phyloP scores from a whole-genome alignment of 1,139 yeast genomes.

The Geotrichum candidum region DNA sequence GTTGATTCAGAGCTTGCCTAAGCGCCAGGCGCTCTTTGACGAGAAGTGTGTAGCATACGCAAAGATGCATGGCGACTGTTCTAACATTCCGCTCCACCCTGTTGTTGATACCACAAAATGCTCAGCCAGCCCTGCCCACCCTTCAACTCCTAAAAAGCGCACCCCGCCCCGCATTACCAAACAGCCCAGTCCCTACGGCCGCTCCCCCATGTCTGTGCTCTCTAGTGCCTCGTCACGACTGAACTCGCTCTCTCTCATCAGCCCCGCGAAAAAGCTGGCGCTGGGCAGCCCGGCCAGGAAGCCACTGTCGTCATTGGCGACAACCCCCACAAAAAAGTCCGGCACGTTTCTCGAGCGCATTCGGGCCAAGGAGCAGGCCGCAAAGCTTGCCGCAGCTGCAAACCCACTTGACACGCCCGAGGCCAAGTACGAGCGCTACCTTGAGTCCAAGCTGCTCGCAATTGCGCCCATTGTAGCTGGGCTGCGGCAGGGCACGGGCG shows the following conservation, averaged over 20 bases:
- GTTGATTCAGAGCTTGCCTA: slow-evolving; percentile 6
- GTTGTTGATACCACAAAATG: neutral
- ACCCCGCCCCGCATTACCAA: neutral
- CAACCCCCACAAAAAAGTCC: neutral
- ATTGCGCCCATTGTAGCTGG: slow-evolving; percentile 14
- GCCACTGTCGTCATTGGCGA: neutral
- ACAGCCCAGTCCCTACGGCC: neutral
- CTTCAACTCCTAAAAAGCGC: neutral
- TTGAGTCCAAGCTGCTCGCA: slow-evolving; percentile 13
- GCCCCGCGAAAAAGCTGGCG: neutral
- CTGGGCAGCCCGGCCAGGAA: neutral
- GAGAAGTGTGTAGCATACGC: slow-evolving; percentile 7
- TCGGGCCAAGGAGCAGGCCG: slow-evolving; percentile 30
- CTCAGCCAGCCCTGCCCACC: neutral
- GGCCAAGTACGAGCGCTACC: slow-evolving; percentile 5
- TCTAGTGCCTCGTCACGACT: neutral
- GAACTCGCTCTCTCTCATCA: neutral
- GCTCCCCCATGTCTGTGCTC: slow-evolving; percentile 2
- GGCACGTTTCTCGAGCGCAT: slow-evolving; percentile 32
- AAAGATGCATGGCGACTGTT: neutral
- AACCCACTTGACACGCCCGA: slow-evolving; percentile 7
- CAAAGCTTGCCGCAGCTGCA: slow-evolving; percentile 9
- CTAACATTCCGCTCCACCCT: slow-evolving; percentile 10
- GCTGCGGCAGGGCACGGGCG: slow-evolving; percentile 8
- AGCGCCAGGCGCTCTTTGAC: slow-evolving; percentile 3